Evolutionary conservation across 148 eudicot genomes (phyloP).

Genomic region (Cornus controversa): DNA sequence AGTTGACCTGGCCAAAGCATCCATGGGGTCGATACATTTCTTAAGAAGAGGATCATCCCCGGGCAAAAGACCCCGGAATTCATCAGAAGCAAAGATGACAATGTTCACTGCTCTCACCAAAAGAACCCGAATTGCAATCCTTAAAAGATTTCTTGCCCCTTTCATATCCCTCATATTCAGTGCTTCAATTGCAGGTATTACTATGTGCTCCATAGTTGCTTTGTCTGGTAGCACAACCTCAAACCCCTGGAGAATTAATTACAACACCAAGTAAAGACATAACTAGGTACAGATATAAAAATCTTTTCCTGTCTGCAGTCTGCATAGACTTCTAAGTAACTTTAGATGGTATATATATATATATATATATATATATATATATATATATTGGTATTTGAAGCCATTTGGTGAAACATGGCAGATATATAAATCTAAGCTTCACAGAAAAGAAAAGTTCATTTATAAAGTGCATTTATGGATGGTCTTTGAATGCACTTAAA

Average conservation of each 20-base stretch:
- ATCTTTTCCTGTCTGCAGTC: not conserved
- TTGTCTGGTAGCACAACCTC: conserved; percentile 59
- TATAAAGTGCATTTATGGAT: not conserved
- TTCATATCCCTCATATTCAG: conserved; percentile 47
- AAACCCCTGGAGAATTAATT: conserved; percentile 42
- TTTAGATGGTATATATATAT: too few relatives aligned
- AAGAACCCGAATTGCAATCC: conserved; percentile 57
- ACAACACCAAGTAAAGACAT: not conserved
- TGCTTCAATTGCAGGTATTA: conserved; percentile 52
- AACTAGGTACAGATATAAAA: too few relatives aligned
- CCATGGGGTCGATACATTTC: conserved; percentile 68
- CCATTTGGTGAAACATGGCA: not conserved
- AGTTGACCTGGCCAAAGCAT: conserved; percentile 58
- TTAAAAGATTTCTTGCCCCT: conserved; percentile 61
- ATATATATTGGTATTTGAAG: not conserved
- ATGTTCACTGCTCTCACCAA: conserved; percentile 52
- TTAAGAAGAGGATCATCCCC: conserved; percentile 56
- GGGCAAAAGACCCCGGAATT: conserved; percentile 50
- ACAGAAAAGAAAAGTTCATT: too few relatives aligned
- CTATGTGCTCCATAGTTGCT: conserved; percentile 51
- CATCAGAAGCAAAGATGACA: conserved; percentile 64
- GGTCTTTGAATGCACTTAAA: not conserved
- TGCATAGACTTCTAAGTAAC: not conserved
- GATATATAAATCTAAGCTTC: not conserved
- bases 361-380: too few relatives aligned